Conservation (phyloP, 192 early-diverging fungal genomes). For the Backusella australiensis region DNA sequence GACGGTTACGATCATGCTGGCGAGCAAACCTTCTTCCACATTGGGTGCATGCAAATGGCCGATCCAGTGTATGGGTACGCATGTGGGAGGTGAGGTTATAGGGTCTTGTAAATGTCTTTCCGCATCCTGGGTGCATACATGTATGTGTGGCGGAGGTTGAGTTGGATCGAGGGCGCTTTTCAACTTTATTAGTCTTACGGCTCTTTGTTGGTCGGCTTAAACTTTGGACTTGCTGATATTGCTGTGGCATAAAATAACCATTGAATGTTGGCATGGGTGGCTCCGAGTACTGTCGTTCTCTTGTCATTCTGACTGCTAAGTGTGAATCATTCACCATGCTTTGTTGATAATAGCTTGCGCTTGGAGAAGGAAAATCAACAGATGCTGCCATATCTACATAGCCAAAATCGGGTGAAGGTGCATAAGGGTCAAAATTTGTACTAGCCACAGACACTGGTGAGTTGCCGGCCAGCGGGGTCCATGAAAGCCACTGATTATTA, state of each 20-base stretch:
- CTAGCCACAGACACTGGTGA: not conserved
- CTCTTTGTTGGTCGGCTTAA: not conserved
- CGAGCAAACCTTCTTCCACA: slow-evolving; percentile 82
- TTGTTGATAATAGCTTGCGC: not conserved
- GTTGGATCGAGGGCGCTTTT: not conserved
- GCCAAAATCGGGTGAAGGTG: not conserved
- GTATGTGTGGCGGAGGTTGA: not conserved
- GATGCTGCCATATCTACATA: not conserved
- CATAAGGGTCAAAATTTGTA: not conserved
- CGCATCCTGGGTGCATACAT: slow-evolving; percentile 48
- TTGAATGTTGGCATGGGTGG: slow-evolving; percentile 9
- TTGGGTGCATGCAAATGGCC: slow-evolving; percentile 68
- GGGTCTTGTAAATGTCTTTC: slow-evolving; percentile 68
- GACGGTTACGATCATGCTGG: slow-evolving; percentile 90
- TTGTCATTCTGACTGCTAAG: not conserved
- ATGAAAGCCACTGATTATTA: not conserved
- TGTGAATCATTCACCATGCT: not conserved
- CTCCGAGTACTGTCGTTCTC: slow-evolving; percentile 14
- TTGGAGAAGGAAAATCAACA: slow-evolving; percentile 8
- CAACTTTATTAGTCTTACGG: slow-evolving; percentile 3
- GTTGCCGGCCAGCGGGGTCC: slow-evolving; percentile 3
- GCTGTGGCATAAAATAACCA: not conserved
- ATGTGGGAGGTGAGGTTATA: slow-evolving; percentile 78
- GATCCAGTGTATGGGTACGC: slow-evolving; percentile 68
- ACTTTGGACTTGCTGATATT: not conserved